Conservation (phyloP, 805 yeast species). For the Candida ulmi region DNA sequence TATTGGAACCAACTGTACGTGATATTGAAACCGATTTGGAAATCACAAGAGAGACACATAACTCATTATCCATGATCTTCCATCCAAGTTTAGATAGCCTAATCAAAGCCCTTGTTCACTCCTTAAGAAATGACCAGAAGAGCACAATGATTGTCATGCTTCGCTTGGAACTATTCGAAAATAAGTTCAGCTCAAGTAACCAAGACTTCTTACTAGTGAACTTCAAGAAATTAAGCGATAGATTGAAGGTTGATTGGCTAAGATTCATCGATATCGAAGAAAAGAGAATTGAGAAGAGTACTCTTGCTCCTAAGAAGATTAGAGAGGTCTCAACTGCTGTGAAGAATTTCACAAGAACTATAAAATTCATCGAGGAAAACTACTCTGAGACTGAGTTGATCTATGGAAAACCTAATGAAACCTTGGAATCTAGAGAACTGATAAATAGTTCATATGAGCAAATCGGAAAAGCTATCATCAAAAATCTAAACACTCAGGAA, state of each 20-base stretch:
- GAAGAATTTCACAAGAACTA: conserved; percentile 41
- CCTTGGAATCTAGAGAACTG: conserved; percentile 18
- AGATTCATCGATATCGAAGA: conserved; percentile 53
- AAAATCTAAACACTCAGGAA: conserved; percentile 23
- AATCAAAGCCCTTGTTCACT: conserved; percentile 24
- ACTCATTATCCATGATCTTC: conserved; percentile 42
- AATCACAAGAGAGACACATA: conserved; percentile 41
- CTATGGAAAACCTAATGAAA: conserved; percentile 1
- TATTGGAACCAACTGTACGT: conserved; percentile 27
- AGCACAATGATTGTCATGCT: conserved; percentile 38
- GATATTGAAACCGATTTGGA: conserved; percentile 40
- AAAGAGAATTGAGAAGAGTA: conserved; percentile 34
- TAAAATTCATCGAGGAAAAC: conserved; percentile 32
- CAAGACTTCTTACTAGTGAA: conserved; percentile 59
- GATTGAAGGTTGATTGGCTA: conserved; percentile 50
- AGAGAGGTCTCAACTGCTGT: conserved; percentile 40
- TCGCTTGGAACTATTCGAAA: conserved; percentile 35
- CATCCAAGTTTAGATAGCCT: conserved; percentile 27
- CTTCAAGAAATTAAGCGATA: conserved; percentile 46
- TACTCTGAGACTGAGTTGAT: conserved; percentile 8
- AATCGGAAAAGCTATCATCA: conserved; percentile 25
- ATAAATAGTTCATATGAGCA: conserved; percentile 26
- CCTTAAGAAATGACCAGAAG: conserved; percentile 32
- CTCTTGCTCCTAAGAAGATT: conserved; percentile 28
- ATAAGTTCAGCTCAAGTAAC: conserved; percentile 39